phyloP scores from a whole-genome alignment of 345 rosid genomes.

The Sonneratia caseolaris region DNA sequence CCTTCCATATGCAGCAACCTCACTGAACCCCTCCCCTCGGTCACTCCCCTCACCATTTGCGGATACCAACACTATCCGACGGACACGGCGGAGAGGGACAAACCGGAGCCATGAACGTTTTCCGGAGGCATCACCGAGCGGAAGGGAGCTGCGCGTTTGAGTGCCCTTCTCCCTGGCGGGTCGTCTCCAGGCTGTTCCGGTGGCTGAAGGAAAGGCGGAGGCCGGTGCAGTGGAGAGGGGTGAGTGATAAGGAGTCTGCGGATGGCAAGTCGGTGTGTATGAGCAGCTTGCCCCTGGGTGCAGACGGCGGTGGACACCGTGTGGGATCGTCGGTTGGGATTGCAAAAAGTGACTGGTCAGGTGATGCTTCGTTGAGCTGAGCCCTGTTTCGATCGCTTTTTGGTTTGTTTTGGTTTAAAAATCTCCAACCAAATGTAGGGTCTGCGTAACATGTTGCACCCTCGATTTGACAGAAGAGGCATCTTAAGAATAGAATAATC shows the following conservation, averaged over 20 bases:
- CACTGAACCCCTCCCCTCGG: too few relatives aligned
- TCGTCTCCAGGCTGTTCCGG: slow-evolving; percentile 20
- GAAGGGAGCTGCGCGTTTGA: neutral
- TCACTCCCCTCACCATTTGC: too few relatives aligned
- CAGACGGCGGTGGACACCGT: neutral
- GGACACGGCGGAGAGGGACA: too few relatives aligned
- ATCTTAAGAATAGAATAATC: neutral
- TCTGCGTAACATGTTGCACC: neutral
- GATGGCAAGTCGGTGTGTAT: neutral
- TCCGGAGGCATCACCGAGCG: neutral
- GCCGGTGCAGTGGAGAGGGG: slow-evolving; percentile 1
- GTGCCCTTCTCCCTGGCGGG: slow-evolving; percentile 2
- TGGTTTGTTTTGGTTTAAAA: neutral
- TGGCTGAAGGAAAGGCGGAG: slow-evolving; percentile 10
- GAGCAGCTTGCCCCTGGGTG: slow-evolving; percentile 2
- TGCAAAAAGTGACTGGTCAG: slow-evolving; percentile 5
- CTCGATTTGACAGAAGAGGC: neutral
- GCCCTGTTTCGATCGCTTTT: neutral
- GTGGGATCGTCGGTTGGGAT: neutral
- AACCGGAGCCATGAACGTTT: neutral
- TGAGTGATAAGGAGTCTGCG: neutral
- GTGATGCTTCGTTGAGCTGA: neutral
- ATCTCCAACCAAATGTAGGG: neutral
- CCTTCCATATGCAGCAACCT: too few relatives aligned
- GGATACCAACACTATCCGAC: too few relatives aligned